Base-by-base conservation (phyloP, 1,284 basidiomycete species). In the Ganoderma sinense region DNA sequence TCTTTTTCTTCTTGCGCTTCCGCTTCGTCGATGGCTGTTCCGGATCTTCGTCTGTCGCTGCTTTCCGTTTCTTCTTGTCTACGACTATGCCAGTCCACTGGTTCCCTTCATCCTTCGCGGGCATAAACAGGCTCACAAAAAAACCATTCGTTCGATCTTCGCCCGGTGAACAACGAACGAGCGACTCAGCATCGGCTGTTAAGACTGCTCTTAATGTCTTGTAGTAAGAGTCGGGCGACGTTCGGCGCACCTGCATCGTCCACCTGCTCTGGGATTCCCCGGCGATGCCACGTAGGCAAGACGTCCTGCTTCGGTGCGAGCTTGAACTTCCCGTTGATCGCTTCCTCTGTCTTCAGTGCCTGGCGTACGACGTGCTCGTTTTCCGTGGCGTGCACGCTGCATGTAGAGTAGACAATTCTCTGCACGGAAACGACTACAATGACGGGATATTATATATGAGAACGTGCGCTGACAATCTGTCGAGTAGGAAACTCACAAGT, bases 401-500 rank as follows among this genome's bases (percentile, higher is more conserved):
- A 99, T 14, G 97, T 99, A 26, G 97, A 99, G 82, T 99, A 99
- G 20, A 97, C 96, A 69, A 99, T 94, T 73, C 89, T 91, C 65
- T 85, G 74, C 3, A 87, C 87, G 2, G 81, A 77, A 0, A 87
- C 87, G 76, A 95, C 94, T 84, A 23, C 13, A 10, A 29, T 53
- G 78, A 79, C 13, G n/a, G n/a, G 40, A 16, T 33, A 41, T 59
- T 68, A 39, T 39, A 39, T 39, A 39, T 39, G 14, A 56, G 69
- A 48, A 45, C 18, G 23, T 26, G 51, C 3, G 23, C 11, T 2
- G 36, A 39, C 43, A 58, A 48, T 23, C n/a, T 20, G 36, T 26
- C 36, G 36, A 16, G 4, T 13, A 3, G 0, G 16, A 8, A 29
- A 78, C 87, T 78, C 78, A 96, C 96, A 99, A 79, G 91, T 92